Evolutionary conservation across 306 rosid species (phyloP).

Genomic region (Ceratonia siliqua): DNA sequence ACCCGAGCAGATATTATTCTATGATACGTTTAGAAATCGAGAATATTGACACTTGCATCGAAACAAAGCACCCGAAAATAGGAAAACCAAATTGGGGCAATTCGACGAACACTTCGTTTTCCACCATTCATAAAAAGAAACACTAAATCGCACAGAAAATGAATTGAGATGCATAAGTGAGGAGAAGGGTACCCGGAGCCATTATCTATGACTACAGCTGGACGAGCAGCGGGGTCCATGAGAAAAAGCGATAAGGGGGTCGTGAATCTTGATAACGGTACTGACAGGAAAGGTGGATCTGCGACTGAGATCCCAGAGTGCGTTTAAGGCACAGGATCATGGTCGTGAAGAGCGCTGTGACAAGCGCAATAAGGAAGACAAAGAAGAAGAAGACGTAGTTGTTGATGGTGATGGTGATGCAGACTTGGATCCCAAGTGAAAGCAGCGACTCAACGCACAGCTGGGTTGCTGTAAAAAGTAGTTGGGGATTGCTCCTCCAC

Average conservation of each 20-base stretch:
- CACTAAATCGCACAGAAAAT: background rate
- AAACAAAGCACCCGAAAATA: background rate
- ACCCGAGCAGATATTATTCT: background rate
- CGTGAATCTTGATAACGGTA: constrained; percentile 4
- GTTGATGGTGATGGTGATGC: constrained; percentile 43
- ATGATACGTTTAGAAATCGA: background rate
- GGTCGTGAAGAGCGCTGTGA: constrained; percentile 51
- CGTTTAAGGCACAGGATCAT: constrained; percentile 65
- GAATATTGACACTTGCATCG: background rate
- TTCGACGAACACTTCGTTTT: constrained; percentile 41
- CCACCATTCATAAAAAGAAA: background rate
- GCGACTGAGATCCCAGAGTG: constrained; percentile 75
- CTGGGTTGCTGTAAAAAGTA: constrained; percentile 40
- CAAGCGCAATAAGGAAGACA: constrained; percentile 33
- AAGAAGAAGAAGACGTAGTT: constrained; percentile 15
- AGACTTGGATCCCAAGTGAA: constrained; percentile 80
- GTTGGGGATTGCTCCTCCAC: constrained; percentile 44
- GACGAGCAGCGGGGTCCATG: constrained; percentile 97
- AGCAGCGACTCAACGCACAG: constrained; percentile 50
- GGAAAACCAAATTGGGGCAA: constrained; percentile 31
- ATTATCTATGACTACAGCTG: constrained; percentile 93
- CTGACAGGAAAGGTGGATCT: constrained; percentile 55
- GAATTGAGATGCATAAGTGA: background rate
- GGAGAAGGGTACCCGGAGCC: constrained; percentile 80
- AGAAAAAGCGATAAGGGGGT: constrained; percentile 29